Evolutionary conservation across 805 yeast species (phyloP).

Genomic region (Debaryomyces castellii): DNA sequence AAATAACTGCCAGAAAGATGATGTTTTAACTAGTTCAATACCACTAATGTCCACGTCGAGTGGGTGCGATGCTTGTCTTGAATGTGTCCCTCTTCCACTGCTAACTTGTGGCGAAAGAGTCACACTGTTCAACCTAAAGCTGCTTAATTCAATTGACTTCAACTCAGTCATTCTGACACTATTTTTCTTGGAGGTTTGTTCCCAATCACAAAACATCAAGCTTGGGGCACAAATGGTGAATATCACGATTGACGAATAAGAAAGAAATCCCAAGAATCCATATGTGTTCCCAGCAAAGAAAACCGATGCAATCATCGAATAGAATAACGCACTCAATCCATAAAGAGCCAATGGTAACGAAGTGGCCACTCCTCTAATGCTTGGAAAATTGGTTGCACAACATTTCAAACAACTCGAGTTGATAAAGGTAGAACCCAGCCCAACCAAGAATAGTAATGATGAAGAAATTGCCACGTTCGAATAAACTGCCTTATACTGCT

Average conservation of each 20-base stretch:
- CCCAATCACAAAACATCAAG: slow-evolving; percentile 40
- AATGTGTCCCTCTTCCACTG: not conserved
- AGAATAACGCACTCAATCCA: slow-evolving; percentile 72
- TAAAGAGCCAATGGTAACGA: slow-evolving; percentile 72
- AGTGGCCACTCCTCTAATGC: slow-evolving; percentile 69
- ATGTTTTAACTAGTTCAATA: slow-evolving; percentile 16
- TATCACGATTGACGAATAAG: slow-evolving; percentile 40
- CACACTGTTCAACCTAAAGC: slow-evolving; percentile 1
- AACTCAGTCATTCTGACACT: slow-evolving; percentile 6
- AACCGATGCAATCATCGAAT: slow-evolving; percentile 53
- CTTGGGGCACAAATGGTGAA: slow-evolving; percentile 48
- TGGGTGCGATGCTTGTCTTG: not conserved
- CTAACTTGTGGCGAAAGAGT: not conserved
- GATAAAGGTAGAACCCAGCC: slow-evolving; percentile 67
- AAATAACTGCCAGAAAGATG: slow-evolving; percentile 40
- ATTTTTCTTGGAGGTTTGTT: slow-evolving; percentile 16
- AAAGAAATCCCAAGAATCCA: slow-evolving; percentile 49
- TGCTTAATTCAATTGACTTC: slow-evolving; percentile 9
- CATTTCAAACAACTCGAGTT: slow-evolving; percentile 69
- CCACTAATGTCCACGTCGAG: slow-evolving; percentile 10
- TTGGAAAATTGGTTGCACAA: slow-evolving; percentile 69
- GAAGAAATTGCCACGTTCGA: slow-evolving; percentile 44
- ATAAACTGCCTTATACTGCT: slow-evolving; percentile 44
- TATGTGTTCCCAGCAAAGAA: slow-evolving; percentile 60
- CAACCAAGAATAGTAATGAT: slow-evolving; percentile 53